Base-by-base conservation (phyloP, 495 filamentous ascomycete species). In the Arthonia radiata region DNA sequence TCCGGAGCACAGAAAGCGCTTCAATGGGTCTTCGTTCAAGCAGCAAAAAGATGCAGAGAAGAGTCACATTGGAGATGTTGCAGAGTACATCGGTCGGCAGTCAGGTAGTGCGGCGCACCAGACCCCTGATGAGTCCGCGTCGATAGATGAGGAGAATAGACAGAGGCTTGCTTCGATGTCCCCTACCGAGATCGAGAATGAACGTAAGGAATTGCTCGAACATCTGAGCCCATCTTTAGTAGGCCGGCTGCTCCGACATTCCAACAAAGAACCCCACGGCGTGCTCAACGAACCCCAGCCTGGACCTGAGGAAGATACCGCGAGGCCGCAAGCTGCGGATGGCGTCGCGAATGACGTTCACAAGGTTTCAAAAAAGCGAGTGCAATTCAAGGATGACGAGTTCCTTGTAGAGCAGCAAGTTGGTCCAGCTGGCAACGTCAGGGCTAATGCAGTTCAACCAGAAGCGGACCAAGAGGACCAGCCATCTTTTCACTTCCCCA, bases 231-330 rank as follows among this genome's bases (percentile, higher is more conserved):
- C 79, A 1, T 57, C 57, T 0, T 46, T 91, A 9, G 53, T 97
- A 12, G 59, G 91, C 38, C 60, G 60, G 31, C 60, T 94, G 18
- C 55, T 94, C 2, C 67, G 64, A 30, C 63, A 77, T 41, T 71
- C 83, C 12, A 80, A 67, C 29, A 60, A 92, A 18, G 73, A 86
- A n/a, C n/a, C n/a, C n/a, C n/a, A n/a, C n/a, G n/a, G n/a, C n/a
- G n/a, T n/a, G n/a, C n/a, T n/a, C n/a, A n/a, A n/a, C n/a, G n/a
- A n/a, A n/a, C n/a, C n/a, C n/a, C n/a, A n/a, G n/a, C n/a, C n/a
- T n/a, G n/a, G n/a, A n/a, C n/a, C n/a, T n/a, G n/a, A n/a, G n/a
- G n/a, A n/a, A n/a, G n/a, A n/a, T n/a, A n/a, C n/a, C n/a, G n/a
- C n/a, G n/a, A n/a, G n/a, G n/a, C n/a, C n/a, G n/a, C n/a, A n/a